These are phyloP conservation scores for Rhizopus sp. DNA, from an alignment of 371 early-diverging fungal genomes.

Conservation along the genomic window DNA sequence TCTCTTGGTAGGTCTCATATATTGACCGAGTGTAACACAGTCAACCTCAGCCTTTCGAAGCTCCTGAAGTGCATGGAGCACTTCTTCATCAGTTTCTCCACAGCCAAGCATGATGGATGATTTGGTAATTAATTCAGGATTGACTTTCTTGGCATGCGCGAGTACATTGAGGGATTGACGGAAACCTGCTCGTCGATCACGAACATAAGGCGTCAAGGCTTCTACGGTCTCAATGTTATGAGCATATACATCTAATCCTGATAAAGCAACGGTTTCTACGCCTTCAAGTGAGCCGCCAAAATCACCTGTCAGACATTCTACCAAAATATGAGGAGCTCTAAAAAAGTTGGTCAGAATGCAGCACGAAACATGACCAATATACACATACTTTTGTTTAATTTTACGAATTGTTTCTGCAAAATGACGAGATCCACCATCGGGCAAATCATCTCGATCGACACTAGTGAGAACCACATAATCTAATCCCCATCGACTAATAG, in stretches of 20 bases:
- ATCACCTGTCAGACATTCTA: slow-evolving; percentile 97
- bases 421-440: slow-evolving; percentile 93
- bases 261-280: slow-evolving; percentile 82
- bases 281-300: slow-evolving; percentile 81
- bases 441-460: slow-evolving; percentile 96
- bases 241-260: slow-evolving; percentile 97
- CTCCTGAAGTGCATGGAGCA: slow-evolving; percentile 84
- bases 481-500: slow-evolving; percentile 94
- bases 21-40: slow-evolving; percentile 97
- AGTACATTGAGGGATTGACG: slow-evolving; percentile 90
- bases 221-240: slow-evolving; percentile 99
- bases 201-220: slow-evolving; percentile 85
- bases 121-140: slow-evolving; percentile 88
- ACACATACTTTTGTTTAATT: slow-evolving; percentile 75
- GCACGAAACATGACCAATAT: neutral
- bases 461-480: slow-evolving; percentile 97
- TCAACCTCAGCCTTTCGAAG: slow-evolving; percentile 89
- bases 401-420: slow-evolving; percentile 91
- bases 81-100: slow-evolving; percentile 95
- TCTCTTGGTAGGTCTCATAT: slow-evolving; percentile 98
- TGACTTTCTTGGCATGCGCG: slow-evolving; percentile 81
- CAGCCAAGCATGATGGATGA: slow-evolving; percentile 97
- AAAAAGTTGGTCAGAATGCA: neutral
- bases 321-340: slow-evolving; percentile 89
- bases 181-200: slow-evolving; percentile 95